Evolutionary conservation across 2,329 filamentous ascomycete genomes (phyloP), one percentile per base, ranked within the genome.

Genomic region (Escovopsis sp.): DNA sequence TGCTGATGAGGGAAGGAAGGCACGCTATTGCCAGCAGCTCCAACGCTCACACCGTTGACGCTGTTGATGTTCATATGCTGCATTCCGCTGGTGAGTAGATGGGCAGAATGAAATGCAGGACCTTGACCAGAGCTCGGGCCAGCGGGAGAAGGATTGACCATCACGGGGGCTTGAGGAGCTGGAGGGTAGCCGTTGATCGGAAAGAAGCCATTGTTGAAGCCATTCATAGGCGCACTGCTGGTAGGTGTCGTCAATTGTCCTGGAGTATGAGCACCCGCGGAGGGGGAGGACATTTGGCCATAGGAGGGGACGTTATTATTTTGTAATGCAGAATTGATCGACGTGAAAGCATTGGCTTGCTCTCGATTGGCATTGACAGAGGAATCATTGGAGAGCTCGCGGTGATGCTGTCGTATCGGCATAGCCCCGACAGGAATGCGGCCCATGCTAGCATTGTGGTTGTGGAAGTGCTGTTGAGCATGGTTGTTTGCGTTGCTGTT

Each of bases 401-500:
- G 80, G 58, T 71, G 83, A 56, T 87, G 27, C 27, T 30, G 82
- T 47, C 82, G 79, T 52, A 75, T 74, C 43, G 71, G 71, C 41
- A 81, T 61, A 15, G 70, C 76, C 43, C 76, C 76, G 36, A 73
- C 70, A 29, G 84, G 84, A 53, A 87, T 84, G 42, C 84, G 81
- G 40, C 86, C 84, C 45, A 91, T 72, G 58, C 77, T 91, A 32
- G 81, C 80, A 58, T 87, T 89, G 63, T 89, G 84, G 51, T 88
- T 77, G 56, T 84, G 83, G 40, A 77, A 70, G 50, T 76, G 73
- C 60, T 76, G 71, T 59, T 76, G 71, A 3, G 73, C 73, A 51
- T 77, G 73, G 46, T 71, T 73, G 57, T 75, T 75, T 45, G 68
- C 64, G 47, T 67, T 72, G 53, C 57, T 57, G 30, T 59, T 58